Base-by-base conservation (phyloP, 805 yeast species). In the Yarrowia keelungensis region DNA sequence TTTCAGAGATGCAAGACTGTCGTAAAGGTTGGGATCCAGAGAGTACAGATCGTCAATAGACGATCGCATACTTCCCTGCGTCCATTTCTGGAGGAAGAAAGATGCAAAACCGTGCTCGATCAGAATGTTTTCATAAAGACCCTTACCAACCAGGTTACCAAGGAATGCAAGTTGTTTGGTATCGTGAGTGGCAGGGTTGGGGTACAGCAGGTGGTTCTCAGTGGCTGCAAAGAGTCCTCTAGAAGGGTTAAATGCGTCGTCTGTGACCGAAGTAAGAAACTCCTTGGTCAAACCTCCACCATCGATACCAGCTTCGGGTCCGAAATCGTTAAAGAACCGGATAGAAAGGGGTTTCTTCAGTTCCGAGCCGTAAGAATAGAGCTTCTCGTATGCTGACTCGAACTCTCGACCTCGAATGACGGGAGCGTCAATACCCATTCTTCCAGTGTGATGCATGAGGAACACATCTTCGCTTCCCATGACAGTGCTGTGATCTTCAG, bases 261-360 rank as follows among this genome's bases (percentile, higher is more conserved):
- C 80, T 2, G 89, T 85, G 0, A 92, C 87, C 64, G 89, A 81
- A 2, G 94, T 92, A 68, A 94, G 79, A 71, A 95, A 87, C 74
- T 94, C 99, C 76, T 94, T 93, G 0, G 98, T 93, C 32, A 94
- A 81, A 1, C 99, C 99, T 12, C 98, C 99, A 8, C 99, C 99
- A 77, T 94, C 99, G 51, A 94, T 89, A 0, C 99, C 99, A 0
- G 88, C 92, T 76, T 94, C 98, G 43, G 81, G 84, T 1, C 93
- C 97, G 78, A 87, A 86, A 69, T 89, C 85, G 73, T 91, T 90
- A 45, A 81, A 80, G 75, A 95, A 92, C 15, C 83, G 83, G 1
- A 95, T 92, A 0, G 84, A 80, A 10, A 93, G 76, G 43, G 81
- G 82, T 9, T 82, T 75, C 73, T 90, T 92, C 76, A 93, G 84